Percentiles rank a stretch among this genome's conserved stretches.
Conservation (phyloP, 2,329 filamentous ascomycete species). For the Colletotrichum liriopes region DNA sequence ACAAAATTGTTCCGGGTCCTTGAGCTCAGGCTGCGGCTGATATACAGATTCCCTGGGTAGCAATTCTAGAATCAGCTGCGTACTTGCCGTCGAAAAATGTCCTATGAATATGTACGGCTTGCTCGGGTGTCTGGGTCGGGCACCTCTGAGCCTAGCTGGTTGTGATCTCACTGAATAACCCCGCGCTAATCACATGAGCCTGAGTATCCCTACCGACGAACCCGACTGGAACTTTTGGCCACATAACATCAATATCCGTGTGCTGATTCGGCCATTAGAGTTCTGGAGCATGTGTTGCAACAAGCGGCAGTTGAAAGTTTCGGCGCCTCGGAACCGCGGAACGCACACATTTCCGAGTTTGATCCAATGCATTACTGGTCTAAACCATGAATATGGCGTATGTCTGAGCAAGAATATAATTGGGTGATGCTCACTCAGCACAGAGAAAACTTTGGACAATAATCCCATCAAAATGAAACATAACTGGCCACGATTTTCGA, state of each 20-base stretch:
- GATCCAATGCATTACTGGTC: background rate
- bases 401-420: too few relatives aligned
- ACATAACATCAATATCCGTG: background rate
- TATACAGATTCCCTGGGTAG: background rate
- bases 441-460: too few relatives aligned
- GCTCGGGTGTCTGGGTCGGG: background rate
- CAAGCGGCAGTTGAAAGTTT: background rate
- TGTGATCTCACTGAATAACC: background rate
- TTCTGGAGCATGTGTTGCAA: background rate
- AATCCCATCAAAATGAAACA: too few relatives aligned
- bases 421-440: too few relatives aligned
- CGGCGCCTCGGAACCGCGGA: constrained; percentile 24
- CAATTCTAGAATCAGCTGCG: background rate
- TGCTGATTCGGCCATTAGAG: background rate
- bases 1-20: too few relatives aligned
- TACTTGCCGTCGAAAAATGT: too few relatives aligned
- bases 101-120: background rate
- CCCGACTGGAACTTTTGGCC: background rate
- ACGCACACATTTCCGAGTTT: constrained; percentile 9
- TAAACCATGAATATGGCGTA: background rate
- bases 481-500: too few relatives aligned
- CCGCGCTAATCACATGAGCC: background rate
- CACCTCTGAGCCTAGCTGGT: background rate
- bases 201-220: background rate
- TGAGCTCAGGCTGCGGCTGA: too few relatives aligned